Percentiles rank a stretch among this genome's conserved stretches.
phyloP scores from a whole-genome alignment of 2,329 filamentous ascomycete genomes.

The Alternaria ventricosa region DNA sequence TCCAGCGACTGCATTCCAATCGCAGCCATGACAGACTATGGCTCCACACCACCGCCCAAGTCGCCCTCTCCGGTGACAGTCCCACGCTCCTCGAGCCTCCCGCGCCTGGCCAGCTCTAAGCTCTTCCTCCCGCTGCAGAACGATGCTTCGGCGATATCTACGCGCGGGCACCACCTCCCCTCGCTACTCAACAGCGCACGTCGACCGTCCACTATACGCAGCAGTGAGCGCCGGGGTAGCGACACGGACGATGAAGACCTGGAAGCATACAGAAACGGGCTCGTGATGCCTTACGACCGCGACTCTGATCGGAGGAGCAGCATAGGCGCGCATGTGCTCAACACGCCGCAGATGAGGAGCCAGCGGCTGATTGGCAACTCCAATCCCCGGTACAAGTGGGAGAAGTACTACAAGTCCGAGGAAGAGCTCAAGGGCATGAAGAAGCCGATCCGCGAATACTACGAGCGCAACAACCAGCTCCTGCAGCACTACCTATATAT shows the following conservation, averaged over 20 bases:
- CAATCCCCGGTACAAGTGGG: conserved; percentile 85
- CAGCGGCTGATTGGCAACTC: conserved; percentile 87
- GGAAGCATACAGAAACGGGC: conserved; percentile 34
- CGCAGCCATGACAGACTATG: conserved; percentile 25
- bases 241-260: conserved; percentile 40
- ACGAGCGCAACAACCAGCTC: conserved; percentile 86
- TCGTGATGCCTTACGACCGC: conserved; percentile 43
- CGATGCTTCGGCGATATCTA: conserved; percentile 48
- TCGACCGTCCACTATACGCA: conserved; percentile 41
- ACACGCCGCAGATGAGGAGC: conserved; percentile 74
- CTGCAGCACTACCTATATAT: conserved; percentile 95
- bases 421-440: conserved; percentile 74
- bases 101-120: conserved; percentile 45
- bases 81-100: conserved; percentile 32
- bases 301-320: conserved; percentile 50
- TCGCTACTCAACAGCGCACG: conserved; percentile 33
- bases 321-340: conserved; percentile 51
- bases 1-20: not conserved
- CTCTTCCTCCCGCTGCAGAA: conserved; percentile 52
- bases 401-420: conserved; percentile 83
- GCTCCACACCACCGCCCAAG: conserved; percentile 21
- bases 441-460: conserved; percentile 80
- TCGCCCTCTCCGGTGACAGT: conserved; percentile 23
- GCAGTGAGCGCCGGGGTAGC: conserved; percentile 39
- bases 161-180: conserved; percentile 54